Evolutionary conservation across 192 early-diverging fungal genomes (phyloP), one percentile per base, ranked within the genome.

Genomic region (Powellomyces hirtus): DNA sequence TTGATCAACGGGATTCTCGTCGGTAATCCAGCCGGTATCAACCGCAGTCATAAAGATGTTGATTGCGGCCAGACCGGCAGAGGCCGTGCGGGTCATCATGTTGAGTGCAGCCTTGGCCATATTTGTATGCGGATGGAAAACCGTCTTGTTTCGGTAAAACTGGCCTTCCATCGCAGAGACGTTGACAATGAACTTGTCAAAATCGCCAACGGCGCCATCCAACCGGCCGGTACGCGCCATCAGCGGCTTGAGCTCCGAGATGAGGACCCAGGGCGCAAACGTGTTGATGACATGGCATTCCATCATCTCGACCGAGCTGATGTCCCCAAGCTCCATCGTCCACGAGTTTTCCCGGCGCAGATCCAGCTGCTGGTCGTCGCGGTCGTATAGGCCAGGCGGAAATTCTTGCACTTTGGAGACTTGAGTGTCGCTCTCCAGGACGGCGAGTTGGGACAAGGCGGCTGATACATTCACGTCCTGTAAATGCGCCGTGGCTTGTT

Each of bases 271-370:
- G 2, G 84, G 84, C 22, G 80, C 84, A 78, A 83, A 81, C 24
- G 77, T 58, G 71, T 86, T 86, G 73, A 86, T 86, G 30, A 77
- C 68, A 51, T 86, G 84, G 59, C 84, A 86, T 45, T 86, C 84
- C 51, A 86, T 71, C 79, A 83, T 83, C 57, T 86, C 84, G 13
- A 84, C 61, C 0, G 81, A 78, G 26, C 59, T 65, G 35, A 86
- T 78, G 45, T 84, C 62, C 2, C 84, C 84, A 20, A 86, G 40
- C 46, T 78, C 77, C 31, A 70, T 62, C 10, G 67, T 78, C 84
- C 84, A 86, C 11, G 74, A 77, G 69, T 86, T 86, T 64, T 64
- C 64, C 13, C 42, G 35, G 4, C 81, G 52, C 24, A 86, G 56
- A 68, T 86, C 84, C 16, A 86, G 42, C 53, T 86, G 84, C 45